Evolutionary conservation across 2,329 filamentous ascomycete genomes (phyloP), one percentile per base, ranked within the genome.

Genomic region (Stachybotrys chartarum): DNA sequence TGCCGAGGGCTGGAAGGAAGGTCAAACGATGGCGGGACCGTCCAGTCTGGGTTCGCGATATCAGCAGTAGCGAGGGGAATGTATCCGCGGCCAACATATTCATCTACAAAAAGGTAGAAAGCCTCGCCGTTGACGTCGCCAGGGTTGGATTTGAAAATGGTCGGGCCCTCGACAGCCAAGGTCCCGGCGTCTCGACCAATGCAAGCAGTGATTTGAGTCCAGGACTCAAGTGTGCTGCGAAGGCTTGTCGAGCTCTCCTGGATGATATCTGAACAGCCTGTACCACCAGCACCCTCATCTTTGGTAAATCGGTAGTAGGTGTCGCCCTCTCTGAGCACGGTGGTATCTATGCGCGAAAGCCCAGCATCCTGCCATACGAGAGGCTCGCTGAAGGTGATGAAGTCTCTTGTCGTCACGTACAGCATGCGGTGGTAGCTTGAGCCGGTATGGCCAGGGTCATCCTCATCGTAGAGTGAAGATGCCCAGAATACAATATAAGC

Each of bases 91-190:
- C 71, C 73, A 2, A 63, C 68, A 54, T 80, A 82, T 59, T 82
- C 79, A 50, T 82, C 79, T 0, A 81, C 76, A 50, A 82, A 81
- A 0, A 82, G 74, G 59, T 80, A 82, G 59, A 73, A 82, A 62
- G 79, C 81, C 16, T 79, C 70, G 8, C 79, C 79, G 54, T 80
- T 70, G 4, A 72, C 70, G 57, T 82, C 79, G 0, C 65, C 67
- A 0, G 75, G 64, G 57, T 82, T 82, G 0, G 77, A 66, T 58
- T 75, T 77, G 70, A 82, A 82, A 0, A 74, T 66, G 0, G 78
- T 80, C 0, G 79, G 79, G 0, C 79, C 79, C 56, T 82, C 79
- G 0, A 81, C 77, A 0, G 70, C 71, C 10, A 66, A 64, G 0
- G 75, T 75, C 0, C 79, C 79, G 1, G 79, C 79, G 3, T 79